Evolutionary conservation across 345 rosid species (phyloP).

Genomic region (Populus ilicifolia): DNA sequence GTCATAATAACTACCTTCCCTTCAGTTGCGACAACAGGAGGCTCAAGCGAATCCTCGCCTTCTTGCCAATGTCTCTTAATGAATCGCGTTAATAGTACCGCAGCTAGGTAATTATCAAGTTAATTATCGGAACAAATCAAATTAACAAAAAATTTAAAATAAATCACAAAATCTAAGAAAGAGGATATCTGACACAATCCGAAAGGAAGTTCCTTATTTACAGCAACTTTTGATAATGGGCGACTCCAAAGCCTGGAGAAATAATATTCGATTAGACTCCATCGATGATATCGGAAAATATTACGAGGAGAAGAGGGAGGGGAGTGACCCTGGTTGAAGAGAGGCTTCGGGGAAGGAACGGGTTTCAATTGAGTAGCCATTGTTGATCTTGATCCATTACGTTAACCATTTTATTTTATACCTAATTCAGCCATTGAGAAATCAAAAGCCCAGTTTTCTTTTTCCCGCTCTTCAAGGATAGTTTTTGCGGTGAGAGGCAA

Average conservation of each 20-base stretch:
- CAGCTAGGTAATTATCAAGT: conserved; percentile 71
- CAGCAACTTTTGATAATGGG: conserved; percentile 73
- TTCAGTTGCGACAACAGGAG: conserved; percentile 60
- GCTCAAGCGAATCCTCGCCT: conserved; percentile 72
- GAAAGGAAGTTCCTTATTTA: conserved; percentile 61
- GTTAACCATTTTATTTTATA: conserved; percentile 18
- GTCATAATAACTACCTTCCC: conserved; percentile 55
- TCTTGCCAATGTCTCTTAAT: conserved; percentile 90
- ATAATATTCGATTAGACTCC: neutral
- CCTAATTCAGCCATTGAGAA: neutral
- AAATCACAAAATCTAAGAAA: neutral
- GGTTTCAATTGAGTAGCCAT: conserved; percentile 77
- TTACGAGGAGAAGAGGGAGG: neutral
- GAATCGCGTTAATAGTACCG: conserved; percentile 84
- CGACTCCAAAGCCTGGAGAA: conserved; percentile 73
- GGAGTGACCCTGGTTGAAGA: conserved; percentile 78
- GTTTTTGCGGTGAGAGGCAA: neutral
- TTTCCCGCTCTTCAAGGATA: neutral
- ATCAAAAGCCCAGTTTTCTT: neutral
- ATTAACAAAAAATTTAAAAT: neutral
- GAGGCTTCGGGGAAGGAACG: conserved; percentile 92
- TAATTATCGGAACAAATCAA: conserved; percentile 38
- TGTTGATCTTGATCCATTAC: conserved; percentile 72
- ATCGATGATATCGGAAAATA: neutral
- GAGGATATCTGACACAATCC: conserved; percentile 97